These are phyloP conservation scores for Akanthomyces muscarius DNA, from an alignment of 2,329 filamentous ascomycete species.

Conservation along the genomic window DNA sequence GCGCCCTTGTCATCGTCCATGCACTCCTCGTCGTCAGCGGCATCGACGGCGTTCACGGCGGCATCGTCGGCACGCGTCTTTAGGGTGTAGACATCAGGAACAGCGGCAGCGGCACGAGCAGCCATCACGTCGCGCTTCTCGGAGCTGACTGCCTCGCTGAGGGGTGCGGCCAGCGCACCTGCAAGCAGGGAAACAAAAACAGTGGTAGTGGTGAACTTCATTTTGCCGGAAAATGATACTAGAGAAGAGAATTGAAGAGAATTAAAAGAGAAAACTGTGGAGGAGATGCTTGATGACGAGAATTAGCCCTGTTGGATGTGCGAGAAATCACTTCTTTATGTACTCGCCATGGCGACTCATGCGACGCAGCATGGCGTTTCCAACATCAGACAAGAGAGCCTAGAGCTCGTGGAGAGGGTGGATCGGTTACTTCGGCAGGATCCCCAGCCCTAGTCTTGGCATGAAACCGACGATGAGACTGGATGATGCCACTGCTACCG, in stretches of 20 bases:
- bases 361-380: neutral
- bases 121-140: constrained; percentile 1
- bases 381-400: neutral
- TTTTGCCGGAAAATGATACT: constrained; percentile 10
- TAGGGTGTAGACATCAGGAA: neutral
- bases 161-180: constrained; percentile 11
- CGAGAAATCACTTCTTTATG: neutral
- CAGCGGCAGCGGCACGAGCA: neutral
- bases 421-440: neutral
- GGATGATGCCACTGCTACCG: neutral
- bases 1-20: neutral
- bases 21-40: neutral
- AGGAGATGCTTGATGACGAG: neutral
- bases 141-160: neutral
- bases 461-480: constrained; percentile 6
- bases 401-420: neutral
- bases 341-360: neutral
- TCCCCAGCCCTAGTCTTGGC: neutral
- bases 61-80: neutral
- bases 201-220: constrained; percentile 13
- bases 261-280: neutral
- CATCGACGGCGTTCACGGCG: neutral
- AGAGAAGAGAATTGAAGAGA: neutral
- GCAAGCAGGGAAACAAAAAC: constrained; percentile 6
- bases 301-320: too few relatives aligned